Conservation (phyloP, 208 protist species). For the Hexamita inflata region DNA sequence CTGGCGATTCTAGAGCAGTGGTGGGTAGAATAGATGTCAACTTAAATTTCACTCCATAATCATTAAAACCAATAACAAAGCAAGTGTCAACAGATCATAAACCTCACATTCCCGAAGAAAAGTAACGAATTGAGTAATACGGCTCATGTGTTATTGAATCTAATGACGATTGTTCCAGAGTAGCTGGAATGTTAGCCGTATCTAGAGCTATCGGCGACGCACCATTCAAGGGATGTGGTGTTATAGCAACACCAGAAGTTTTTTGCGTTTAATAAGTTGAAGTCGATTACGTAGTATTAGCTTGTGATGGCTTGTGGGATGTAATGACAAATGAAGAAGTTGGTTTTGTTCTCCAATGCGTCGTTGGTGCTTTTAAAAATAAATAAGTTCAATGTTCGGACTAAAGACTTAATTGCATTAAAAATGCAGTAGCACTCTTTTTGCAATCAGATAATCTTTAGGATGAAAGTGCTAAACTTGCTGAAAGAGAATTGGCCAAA, state of each 20-base stretch:
- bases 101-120: slow-evolving; percentile 9
- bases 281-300: slow-evolving; percentile 22
- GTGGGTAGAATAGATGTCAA: too few species aligned
- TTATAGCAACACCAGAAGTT: not conserved
- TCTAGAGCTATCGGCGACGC: slow-evolving; percentile 25
- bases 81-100: slow-evolving; percentile 25
- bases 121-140: not conserved
- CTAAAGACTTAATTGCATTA: not conserved
- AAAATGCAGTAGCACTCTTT: not conserved
- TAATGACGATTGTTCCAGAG: not conserved
- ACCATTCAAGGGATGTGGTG: slow-evolving; percentile 11
- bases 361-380: not conserved
- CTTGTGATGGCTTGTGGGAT: slow-evolving; percentile 29
- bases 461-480: not conserved
- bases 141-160: slow-evolving; percentile 7
- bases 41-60: too few species aligned
- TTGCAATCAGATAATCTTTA: not conserved
- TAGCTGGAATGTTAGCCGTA: slow-evolving; percentile 23
- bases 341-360: not conserved
- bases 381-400: not conserved
- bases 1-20: slow-evolving; percentile 24
- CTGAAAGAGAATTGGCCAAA: not conserved
- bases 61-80: not conserved
- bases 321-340: slow-evolving; percentile 25
- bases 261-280: not conserved